Percentiles rank a stretch among this genome's conserved stretches.
Evolutionary conservation across 192 early-diverging fungal species (phyloP).

Genomic region (Borealophlyctis nickersoniae): DNA sequence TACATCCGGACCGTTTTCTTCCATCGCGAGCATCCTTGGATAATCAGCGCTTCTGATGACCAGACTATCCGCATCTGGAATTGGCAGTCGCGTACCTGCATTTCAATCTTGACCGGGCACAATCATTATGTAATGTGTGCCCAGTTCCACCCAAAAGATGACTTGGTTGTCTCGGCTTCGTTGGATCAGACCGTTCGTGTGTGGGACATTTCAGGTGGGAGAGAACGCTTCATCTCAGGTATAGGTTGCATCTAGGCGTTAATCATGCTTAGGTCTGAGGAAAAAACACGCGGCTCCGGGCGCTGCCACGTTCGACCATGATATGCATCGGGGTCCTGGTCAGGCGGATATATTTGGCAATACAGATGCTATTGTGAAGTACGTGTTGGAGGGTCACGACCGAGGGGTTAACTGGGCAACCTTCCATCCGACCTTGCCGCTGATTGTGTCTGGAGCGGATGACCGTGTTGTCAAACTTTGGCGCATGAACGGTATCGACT

Average conservation of each 20-base stretch:
- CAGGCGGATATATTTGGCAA: constrained; percentile 96
- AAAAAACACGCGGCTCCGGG: constrained; percentile 76
- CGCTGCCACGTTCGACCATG: constrained; percentile 27
- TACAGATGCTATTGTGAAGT: constrained; percentile 96
- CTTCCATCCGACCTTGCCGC: constrained; percentile 94
- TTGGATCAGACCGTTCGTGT: constrained; percentile 97
- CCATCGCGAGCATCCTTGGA: constrained; percentile 98
- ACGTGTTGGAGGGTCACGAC: constrained; percentile 96
- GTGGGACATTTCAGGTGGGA: constrained; percentile 93
- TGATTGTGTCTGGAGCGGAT: constrained; percentile 96
- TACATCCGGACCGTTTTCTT: constrained; percentile 97
- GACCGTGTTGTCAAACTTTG: constrained; percentile 98
- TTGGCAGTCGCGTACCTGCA: constrained; percentile 98
- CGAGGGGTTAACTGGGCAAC: constrained; percentile 97
- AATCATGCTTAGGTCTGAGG: constrained; percentile 61
- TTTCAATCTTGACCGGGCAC: constrained; percentile 96
- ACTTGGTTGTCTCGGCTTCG: constrained; percentile 92
- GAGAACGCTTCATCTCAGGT: not conserved
- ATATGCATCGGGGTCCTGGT: constrained; percentile 38
- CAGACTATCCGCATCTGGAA: constrained; percentile 99
- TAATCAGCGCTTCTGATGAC: constrained; percentile 93
- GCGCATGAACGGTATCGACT: constrained; percentile 90
- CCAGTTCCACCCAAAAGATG: constrained; percentile 97
- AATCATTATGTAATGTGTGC: constrained; percentile 99
- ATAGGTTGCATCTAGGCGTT: not conserved